phyloP scores from a whole-genome alignment of 2,329 filamentous ascomycete species.

The Penicillium sumatraense region DNA sequence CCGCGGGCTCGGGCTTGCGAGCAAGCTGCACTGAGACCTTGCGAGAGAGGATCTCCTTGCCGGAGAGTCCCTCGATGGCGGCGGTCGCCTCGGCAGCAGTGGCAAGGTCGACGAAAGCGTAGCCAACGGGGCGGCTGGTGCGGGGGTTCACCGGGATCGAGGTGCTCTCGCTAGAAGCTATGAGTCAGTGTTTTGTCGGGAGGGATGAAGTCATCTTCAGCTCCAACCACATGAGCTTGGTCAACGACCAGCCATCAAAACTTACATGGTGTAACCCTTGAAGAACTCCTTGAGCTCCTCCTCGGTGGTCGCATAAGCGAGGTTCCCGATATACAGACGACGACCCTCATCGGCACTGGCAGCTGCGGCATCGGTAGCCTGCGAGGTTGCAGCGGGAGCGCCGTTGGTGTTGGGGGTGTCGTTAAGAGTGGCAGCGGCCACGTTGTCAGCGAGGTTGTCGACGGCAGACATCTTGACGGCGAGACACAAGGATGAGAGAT shows the following conservation, averaged over 20 bases:
- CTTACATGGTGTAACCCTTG: conserved; percentile 99
- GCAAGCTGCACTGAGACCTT: conserved; percentile 99
- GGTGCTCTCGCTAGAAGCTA: conserved; percentile 78
- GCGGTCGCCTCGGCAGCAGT: conserved; percentile 93
- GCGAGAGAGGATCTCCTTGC: conserved; percentile 96
- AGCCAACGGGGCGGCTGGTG: conserved; percentile 96
- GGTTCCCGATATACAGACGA: conserved; percentile 99
- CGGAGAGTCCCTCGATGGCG: conserved; percentile 92
- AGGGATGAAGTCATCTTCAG: not conserved
- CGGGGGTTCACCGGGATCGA: conserved; percentile 99
- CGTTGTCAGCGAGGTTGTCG: conserved; percentile 71
- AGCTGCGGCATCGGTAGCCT: conserved; percentile 83
- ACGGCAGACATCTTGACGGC: conserved; percentile 75
- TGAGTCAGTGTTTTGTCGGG: conserved; percentile 32
- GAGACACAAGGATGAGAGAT: conserved; percentile 38
- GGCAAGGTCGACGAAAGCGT: conserved; percentile 97
- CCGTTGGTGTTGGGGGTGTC: conserved; percentile 56
- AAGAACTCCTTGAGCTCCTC: conserved; percentile 99
- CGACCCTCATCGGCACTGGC: conserved; percentile 98
- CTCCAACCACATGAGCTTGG: not conserved
- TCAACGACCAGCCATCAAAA: conserved; percentile 35
- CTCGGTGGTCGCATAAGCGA: conserved; percentile 99
- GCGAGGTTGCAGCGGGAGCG: conserved; percentile 69
- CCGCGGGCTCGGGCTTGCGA: conserved; percentile 89
- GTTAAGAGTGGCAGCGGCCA: conserved; percentile 69